phyloP scores from a whole-genome alignment of 2,329 filamentous ascomycete species.

The Claviceps humidiphila region DNA sequence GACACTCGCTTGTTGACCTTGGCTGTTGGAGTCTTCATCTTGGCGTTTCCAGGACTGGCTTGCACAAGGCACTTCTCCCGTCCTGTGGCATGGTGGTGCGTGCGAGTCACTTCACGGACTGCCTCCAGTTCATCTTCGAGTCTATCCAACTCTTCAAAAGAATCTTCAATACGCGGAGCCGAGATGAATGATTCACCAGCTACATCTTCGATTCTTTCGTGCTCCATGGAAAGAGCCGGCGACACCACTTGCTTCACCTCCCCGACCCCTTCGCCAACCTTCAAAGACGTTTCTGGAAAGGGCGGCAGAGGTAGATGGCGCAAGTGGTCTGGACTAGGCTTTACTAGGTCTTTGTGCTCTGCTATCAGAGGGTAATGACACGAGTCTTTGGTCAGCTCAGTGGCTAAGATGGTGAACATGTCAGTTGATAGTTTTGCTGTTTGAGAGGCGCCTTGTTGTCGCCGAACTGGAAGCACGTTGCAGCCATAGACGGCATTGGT shows the following conservation, averaged over 20 bases:
- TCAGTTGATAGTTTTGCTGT: conserved; percentile 15
- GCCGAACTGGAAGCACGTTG: conserved; percentile 28
- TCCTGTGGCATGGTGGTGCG: conserved; percentile 17
- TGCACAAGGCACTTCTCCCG: conserved; percentile 7
- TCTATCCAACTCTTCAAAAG: conserved; percentile 46
- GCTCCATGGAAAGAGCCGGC: conserved; percentile 18
- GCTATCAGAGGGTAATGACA: conserved; percentile 10
- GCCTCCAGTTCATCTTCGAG: conserved; percentile 50
- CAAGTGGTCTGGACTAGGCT: conserved; percentile 3
- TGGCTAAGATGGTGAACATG: conserved; percentile 35
- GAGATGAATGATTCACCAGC: conserved; percentile 20
- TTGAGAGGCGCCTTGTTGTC: background rate
- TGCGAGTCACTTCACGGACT: conserved; percentile 26
- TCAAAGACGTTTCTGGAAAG: conserved; percentile 14
- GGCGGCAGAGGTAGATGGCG: conserved; percentile 9
- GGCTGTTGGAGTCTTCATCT: conserved; percentile 8
- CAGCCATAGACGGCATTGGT: conserved; percentile 31
- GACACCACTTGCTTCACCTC: conserved; percentile 20
- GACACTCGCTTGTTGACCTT: conserved; percentile 15
- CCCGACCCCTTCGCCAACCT: conserved; percentile 17
- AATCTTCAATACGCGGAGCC: conserved; percentile 46
- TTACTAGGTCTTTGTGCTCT: conserved; percentile 4
- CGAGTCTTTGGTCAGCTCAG: conserved; percentile 22
- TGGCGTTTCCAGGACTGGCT: background rate
- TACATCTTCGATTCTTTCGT: conserved; percentile 21